Conservation (phyloP, 23 red algal genomes). For the Gracilaria domingensis region DNA sequence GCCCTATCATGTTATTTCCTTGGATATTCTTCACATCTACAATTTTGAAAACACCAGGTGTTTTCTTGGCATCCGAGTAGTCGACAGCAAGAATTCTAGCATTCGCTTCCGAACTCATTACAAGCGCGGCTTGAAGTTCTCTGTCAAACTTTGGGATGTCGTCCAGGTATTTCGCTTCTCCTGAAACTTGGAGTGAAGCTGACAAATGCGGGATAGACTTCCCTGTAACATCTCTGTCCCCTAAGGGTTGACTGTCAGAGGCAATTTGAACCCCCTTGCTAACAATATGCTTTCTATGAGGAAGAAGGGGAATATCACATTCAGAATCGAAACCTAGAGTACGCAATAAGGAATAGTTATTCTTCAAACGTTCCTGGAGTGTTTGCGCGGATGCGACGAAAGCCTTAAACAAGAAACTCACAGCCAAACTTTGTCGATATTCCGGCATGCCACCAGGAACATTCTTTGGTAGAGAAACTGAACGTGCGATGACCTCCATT, state of each 20-base stretch:
- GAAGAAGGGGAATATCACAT: not conserved
- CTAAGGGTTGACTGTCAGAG: constrained; percentile 35
- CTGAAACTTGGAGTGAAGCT: constrained; percentile 69
- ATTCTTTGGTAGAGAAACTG: constrained; percentile 41
- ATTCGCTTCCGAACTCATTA: constrained; percentile 69
- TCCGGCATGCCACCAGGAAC: constrained; percentile 87
- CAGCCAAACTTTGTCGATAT: constrained; percentile 70
- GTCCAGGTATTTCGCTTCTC: constrained; percentile 88
- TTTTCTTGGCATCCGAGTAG: constrained; percentile 28
- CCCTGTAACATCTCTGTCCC: constrained; percentile 37
- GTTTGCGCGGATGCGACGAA: constrained; percentile 40
- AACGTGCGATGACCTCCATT: constrained; percentile 30
- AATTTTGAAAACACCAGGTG: constrained; percentile 59
- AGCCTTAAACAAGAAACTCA: constrained; percentile 75
- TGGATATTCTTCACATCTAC: constrained; percentile 73
- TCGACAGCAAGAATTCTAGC: constrained; percentile 62
- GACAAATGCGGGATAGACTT: constrained; percentile 62
- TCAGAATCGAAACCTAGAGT: constrained; percentile 7
- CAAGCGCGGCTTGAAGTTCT: constrained; percentile 77
- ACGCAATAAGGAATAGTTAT: not conserved
- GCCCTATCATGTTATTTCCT: constrained; percentile 69
- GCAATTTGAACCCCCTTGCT: constrained; percentile 60
- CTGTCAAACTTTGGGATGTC: constrained; percentile 70
- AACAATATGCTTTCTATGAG: not conserved
- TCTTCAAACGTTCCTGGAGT: constrained; percentile 10